Evolutionary conservation across 176 grass and related monocot genomes (phyloP), one percentile per base, ranked within the genome.

Genomic region (Carex parvula): DNA sequence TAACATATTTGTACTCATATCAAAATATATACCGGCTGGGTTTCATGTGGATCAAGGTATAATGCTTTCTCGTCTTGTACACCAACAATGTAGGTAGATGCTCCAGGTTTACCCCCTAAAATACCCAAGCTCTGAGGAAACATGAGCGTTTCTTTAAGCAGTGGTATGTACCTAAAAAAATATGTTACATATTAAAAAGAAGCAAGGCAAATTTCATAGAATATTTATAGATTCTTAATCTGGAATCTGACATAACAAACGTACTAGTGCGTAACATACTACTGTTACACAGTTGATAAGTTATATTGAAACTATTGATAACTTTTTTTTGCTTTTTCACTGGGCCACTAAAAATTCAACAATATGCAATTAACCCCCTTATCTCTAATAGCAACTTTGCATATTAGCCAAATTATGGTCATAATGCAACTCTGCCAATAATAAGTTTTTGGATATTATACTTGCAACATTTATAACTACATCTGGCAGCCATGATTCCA

Each of bases 91-190:
- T 96, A 99, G 75, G 97, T 99, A 72, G 97, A 99, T 22, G 90
- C 81, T 62, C 97, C 97, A 75, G 97, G 97, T 85, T 92, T 99
- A 80, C 97, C 97, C 86, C 97, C 93, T 85, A 99, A 86, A 92
- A 99, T 99, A 35, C 97, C 97, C 65, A 99, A 88, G 87, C 97
- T 94, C 72, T 99, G 97, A 24, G 97, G 97, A 87, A 99, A 99
- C 77, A 69, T 96, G 84, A 99, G 94, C 18, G 93, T 99, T 89
- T 99, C 93, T 87, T 84, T 89, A 26, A 99, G 87, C 72, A 96
- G 86, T 81, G 97, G 97, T 26, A 99, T 94, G 63, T 99, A 99
- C 87, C 97, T 99, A 86, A 17, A 12, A 55, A n/a, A 16, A 70
- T 57, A 69, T 26, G 37, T 12, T 76, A 88, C 21, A 63, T 39